These are phyloP conservation scores for Leucosporidium creatinivorum DNA, from an alignment of 768 basidiomycete species.

Conservation along the genomic window DNA sequence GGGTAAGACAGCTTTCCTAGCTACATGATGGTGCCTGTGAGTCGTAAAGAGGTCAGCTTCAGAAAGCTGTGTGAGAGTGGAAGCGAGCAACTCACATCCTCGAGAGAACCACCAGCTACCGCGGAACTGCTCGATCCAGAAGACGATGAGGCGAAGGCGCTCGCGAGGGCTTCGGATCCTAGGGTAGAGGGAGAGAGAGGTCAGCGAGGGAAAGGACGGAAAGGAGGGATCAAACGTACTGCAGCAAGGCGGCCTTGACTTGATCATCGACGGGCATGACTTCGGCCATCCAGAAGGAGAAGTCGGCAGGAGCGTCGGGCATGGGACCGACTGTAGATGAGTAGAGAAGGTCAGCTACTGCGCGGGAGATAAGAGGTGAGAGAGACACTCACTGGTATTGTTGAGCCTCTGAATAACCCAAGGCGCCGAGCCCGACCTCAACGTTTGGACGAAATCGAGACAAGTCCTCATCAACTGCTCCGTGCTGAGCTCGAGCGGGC, in stretches of 20 bases:
- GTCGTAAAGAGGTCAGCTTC: not conserved
- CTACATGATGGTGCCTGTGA: slow-evolving; percentile 15
- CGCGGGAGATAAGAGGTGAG: not conserved
- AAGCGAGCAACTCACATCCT: slow-evolving; percentile 27
- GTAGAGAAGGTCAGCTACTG: not conserved
- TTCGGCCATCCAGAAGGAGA: slow-evolving; percentile 41
- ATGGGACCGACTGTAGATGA: slow-evolving; percentile 31
- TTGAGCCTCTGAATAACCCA: slow-evolving; percentile 88
- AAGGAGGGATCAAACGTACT: slow-evolving; percentile 10
- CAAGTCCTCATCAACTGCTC: slow-evolving; percentile 57
- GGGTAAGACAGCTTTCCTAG: not conserved
- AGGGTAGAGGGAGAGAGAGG: slow-evolving; percentile 51
- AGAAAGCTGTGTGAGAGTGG: not conserved
- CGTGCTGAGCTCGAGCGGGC: slow-evolving; percentile 44
- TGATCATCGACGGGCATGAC: slow-evolving; percentile 88
- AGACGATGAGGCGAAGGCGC: slow-evolving; percentile 73
- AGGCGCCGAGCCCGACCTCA: slow-evolving; percentile 67
- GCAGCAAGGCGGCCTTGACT: slow-evolving; percentile 83
- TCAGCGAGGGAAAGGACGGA: not conserved
- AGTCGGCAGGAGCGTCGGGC: slow-evolving; percentile 32
- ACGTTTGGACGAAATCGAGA: slow-evolving; percentile 55
- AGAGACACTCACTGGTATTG: slow-evolving; percentile 52
- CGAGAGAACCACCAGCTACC: slow-evolving; percentile 50
- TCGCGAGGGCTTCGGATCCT: slow-evolving; percentile 49
- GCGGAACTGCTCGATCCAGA: slow-evolving; percentile 82